Evolutionary conservation across 140 eudicot species (phyloP), one percentile per base, ranked within the genome.

Genomic region (Anethum foeniculum): DNA sequence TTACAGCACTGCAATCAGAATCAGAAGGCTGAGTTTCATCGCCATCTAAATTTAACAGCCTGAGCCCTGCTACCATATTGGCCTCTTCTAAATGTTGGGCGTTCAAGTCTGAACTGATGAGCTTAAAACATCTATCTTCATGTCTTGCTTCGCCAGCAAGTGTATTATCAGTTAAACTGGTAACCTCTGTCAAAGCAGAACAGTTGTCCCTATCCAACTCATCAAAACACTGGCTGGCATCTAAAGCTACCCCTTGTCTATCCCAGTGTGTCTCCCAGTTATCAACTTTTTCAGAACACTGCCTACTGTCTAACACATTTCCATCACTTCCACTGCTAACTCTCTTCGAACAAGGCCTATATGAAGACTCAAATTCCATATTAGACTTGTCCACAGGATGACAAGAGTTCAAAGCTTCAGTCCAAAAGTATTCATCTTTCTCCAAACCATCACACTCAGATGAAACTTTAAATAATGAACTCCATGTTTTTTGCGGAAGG

Each of bases 381-480:
- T 65, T 75, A 30, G 76, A 58, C 16, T 75, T 54, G 46, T 79
- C 77, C 76, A 84, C 36, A 71, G 77, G 13, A 74, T 77, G 71
- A 39, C 58, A 60, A 38, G 39, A 25, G 5, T 52, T 68, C 13
- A 69, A 76, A 62, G 41, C 74, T 56, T 85, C 76, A 28, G 43
- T 75, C 75, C 77, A 46, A 39, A 32, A 46, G 28, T 28, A 44
- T 23, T 77, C 56, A 27, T 65, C 76, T 14, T 83, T 56, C 69
- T 14, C 28, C 4, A 10, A 71, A 64, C 76, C 39, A 58, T 77
- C 82, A 62, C 67, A 77, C 76, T 67, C 77, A 48, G 83, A n/a
- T 64, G 87, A 77, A 48, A 77, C 30, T 82, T 82, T 84, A 54
- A 91, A 93, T 60, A 93, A 56, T 3, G 85, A 79, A 34, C 89